Conservation (phyloP, 805 yeast genomes). For the Debaryomyces maramus region DNA sequence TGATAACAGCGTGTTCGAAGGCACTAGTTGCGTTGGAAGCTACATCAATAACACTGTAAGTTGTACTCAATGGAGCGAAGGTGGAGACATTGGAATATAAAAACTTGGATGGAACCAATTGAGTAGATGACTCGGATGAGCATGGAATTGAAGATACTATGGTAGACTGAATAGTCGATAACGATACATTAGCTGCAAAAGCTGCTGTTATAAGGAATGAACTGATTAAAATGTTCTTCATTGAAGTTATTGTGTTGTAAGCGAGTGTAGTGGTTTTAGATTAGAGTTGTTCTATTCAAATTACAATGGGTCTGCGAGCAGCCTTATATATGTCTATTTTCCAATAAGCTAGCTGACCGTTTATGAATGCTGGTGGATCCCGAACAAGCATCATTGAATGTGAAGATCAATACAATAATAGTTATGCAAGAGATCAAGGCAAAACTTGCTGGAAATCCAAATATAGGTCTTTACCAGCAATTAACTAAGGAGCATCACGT, state of each 20-base stretch:
- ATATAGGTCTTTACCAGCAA: not conserved
- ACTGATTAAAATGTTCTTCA: slow-evolving; percentile 7
- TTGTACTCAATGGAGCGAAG: slow-evolving; percentile 5
- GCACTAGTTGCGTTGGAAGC: slow-evolving; percentile 1
- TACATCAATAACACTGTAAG: slow-evolving; percentile 11
- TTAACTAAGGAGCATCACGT: not conserved
- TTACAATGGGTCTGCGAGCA: too few species aligned
- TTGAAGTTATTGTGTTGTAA: not conserved
- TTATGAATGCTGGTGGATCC: not conserved
- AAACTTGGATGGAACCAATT: slow-evolving; percentile 23
- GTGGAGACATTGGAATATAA: slow-evolving; percentile 16
- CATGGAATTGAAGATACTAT: slow-evolving; percentile 15
- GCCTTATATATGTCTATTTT: not conserved
- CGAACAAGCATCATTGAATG: not conserved
- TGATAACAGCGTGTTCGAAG: not conserved
- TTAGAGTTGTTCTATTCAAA: too few species aligned
- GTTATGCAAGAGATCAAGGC: too few species aligned
- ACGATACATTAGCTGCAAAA: slow-evolving; percentile 20
- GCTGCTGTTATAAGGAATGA: slow-evolving; percentile 15
- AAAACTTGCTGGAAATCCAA: not conserved
- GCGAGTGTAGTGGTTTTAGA: not conserved
- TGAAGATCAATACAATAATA: not conserved
- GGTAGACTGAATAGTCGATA: slow-evolving; percentile 23
- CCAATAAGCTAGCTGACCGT: not conserved
- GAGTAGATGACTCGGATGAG: slow-evolving; percentile 7